Percentiles rank a stretch among this genome's conserved stretches.
Conservation (phyloP, 305 asterid genomes). For the Euphrasia arctica region DNA sequence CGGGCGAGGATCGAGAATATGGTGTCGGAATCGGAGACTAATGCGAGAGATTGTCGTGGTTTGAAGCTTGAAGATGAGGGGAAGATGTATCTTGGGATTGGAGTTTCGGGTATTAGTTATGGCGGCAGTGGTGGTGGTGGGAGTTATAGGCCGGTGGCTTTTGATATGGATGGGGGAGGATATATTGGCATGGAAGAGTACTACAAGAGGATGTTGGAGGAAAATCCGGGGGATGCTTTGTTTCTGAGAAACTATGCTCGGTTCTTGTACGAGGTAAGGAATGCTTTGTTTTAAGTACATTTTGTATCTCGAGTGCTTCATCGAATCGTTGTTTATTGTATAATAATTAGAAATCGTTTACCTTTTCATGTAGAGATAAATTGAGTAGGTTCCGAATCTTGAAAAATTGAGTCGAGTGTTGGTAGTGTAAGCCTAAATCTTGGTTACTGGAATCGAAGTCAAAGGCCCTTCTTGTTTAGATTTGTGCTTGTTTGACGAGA, state of each 20-base stretch:
- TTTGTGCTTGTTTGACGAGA: too few relatives aligned
- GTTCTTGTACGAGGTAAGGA: constrained; percentile 59
- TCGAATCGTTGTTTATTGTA: too few relatives aligned
- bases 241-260: constrained; percentile 85
- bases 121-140: constrained; percentile 41
- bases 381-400: too few relatives aligned
- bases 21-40: constrained; percentile 23
- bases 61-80: constrained; percentile 37
- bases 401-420: too few relatives aligned
- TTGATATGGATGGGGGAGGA: constrained; percentile 49
- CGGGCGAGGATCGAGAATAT: constrained; percentile 21
- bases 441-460: too few relatives aligned
- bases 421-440: too few relatives aligned
- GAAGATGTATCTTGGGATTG: constrained; percentile 73
- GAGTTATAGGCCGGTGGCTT: constrained; percentile 39
- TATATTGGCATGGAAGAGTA: constrained; percentile 53
- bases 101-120: constrained; percentile 36
- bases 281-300: too few relatives aligned
- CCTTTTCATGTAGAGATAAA: too few relatives aligned
- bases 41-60: constrained; percentile 15
- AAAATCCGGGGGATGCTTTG: constrained; percentile 63
- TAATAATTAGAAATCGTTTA: too few relatives aligned
- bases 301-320: too few relatives aligned
- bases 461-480: too few relatives aligned
- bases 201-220: constrained; percentile 63